Base-by-base conservation (phyloP, 148 eudicot species). In the Chenopodium formosanum region DNA sequence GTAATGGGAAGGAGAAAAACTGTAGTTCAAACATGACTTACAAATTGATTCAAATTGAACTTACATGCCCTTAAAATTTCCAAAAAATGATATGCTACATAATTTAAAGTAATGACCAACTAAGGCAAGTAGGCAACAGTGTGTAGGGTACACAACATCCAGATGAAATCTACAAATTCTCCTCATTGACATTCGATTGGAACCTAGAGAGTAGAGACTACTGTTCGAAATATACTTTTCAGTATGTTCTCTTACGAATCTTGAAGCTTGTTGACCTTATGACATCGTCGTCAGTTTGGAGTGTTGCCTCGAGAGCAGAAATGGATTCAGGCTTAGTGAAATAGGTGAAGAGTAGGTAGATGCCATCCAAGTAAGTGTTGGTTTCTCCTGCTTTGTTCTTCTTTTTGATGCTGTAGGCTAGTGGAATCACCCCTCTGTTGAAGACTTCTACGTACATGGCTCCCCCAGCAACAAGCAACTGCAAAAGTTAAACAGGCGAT, bases 241-340 rank as follows among this genome's bases (percentile, higher is more conserved):
- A 92, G 82, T 88, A 84, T 83, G 91, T 94, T 81, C 92, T 91
- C 88, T 97, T 97, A 88, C 90, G 83, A 1, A 91, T 82, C 87
- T 90, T 94, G 88, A 91, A 89, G 83, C 79, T 94, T 79, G 91
- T 82, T 9, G 92, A 94, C 56, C 98, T 87, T n/a, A 97, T 92
- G 78, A 91, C 86, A 70, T 90, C 87, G 47, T 97, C 98, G 68
- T 97, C 99, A 4, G 81, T 52, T 44, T 67, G 74, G 27, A 94
- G 83, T 2, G 89, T 82, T 60, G 65, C 83, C 72, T 89, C 91
- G 3, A 97, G 91, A 77, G 75, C 88, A 5, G 82, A 25, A 73
- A 92, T 84, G 66, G 99, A 91, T 68, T 94, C 98, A 6, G 99
- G 97, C 77, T 94, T 97, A 31, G 99, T 94, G 87, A 91, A 97